Conservation (phyloP, 495 filamentous ascomycete genomes). For the Daldinia vernicosa region DNA sequence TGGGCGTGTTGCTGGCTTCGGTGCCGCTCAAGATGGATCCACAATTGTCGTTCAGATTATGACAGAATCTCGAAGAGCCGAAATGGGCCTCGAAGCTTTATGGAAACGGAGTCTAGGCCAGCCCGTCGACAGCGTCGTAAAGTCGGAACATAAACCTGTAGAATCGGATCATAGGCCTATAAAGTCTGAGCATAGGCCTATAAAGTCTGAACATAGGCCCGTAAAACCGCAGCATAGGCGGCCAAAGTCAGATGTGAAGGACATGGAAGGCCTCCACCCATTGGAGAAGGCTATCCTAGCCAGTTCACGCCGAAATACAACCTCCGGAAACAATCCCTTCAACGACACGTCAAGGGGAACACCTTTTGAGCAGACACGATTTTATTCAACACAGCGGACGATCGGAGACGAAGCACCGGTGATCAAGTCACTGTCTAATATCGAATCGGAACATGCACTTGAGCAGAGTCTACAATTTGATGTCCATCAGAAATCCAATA, state of each 20-base stretch:
- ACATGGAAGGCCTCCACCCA: slow-evolving; percentile 34
- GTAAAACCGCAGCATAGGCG: not conserved
- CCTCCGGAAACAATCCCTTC: slow-evolving; percentile 12
- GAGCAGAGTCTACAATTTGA: slow-evolving; percentile 36
- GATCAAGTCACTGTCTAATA: slow-evolving; percentile 18
- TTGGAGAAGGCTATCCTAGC: slow-evolving; percentile 46
- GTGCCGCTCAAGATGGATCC: slow-evolving; percentile 63
- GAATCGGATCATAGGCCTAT: not conserved
- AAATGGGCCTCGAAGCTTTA: slow-evolving; percentile 82
- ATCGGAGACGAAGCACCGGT: not conserved
- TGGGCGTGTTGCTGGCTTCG: slow-evolving; percentile 77
- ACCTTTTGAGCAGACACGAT: slow-evolving; percentile 33
- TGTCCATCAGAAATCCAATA: slow-evolving; percentile 35
- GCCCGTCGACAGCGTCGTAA: slow-evolving; percentile 35
- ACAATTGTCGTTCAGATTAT: slow-evolving; percentile 87
- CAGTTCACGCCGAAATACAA: slow-evolving; percentile 23
- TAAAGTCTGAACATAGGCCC: slow-evolving; percentile 16
- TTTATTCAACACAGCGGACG: slow-evolving; percentile 32
- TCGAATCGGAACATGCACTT: slow-evolving; percentile 23
- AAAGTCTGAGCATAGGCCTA: slow-evolving; percentile 14
- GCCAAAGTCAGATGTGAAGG: slow-evolving; percentile 31
- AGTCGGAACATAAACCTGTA: slow-evolving; percentile 16
- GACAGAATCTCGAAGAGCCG: slow-evolving; percentile 82
- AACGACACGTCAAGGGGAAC: slow-evolving; percentile 22
- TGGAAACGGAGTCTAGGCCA: slow-evolving; percentile 69